Evolutionary conservation across 345 rosid genomes (phyloP), one percentile per base, ranked within the genome.

Genomic region (Euphorbia lathyris): DNA sequence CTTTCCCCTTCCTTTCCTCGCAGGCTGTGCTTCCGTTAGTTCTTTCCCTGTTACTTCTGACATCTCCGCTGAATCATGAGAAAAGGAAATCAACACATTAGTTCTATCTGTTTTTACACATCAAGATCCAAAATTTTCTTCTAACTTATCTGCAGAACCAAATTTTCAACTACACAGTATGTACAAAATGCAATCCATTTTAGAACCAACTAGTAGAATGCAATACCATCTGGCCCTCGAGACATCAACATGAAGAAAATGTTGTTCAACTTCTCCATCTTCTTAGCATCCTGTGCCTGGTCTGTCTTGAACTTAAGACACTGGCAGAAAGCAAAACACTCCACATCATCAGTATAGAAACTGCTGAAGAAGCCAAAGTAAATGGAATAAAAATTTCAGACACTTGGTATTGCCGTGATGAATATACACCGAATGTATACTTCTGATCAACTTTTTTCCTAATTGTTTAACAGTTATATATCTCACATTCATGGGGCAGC

Each of bases 281-380:
- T 95, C 90, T 86, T 95, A 6, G 96, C 99, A 62, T 92, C 97
- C 76, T 95, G 97, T 69, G 94, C 97, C 84, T 92, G 96, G 82
- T 92, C 98, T 22, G 97, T 95, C 85, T 95, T 95, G 80, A 95
- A 95, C 83, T 95, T 95, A 76, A 95, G 93, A 83, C 97, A 92
- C 99, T 88, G 78, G 62, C 19, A 72, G 32, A 56, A 66, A 51
- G 72, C 23, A 55, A 58, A 69, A 42, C 34, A 20, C 14, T 4
- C 32, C 19, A 40, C 20, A 23, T 5, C 27, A 51, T 8, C 9
- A 58, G 51, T n/a, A 63, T 50, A 63, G 16, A 25, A 6, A 63
- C 50, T 36, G 29, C 20, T 63, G 23, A 50, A 60, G 25, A 34
- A 26, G 7, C 51, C 51, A 12, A 29, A 14, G 17, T 6, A 7